Evolutionary conservation across 2,329 filamentous ascomycete genomes (phyloP).

Genomic region (Didymosphaeria variabile): DNA sequence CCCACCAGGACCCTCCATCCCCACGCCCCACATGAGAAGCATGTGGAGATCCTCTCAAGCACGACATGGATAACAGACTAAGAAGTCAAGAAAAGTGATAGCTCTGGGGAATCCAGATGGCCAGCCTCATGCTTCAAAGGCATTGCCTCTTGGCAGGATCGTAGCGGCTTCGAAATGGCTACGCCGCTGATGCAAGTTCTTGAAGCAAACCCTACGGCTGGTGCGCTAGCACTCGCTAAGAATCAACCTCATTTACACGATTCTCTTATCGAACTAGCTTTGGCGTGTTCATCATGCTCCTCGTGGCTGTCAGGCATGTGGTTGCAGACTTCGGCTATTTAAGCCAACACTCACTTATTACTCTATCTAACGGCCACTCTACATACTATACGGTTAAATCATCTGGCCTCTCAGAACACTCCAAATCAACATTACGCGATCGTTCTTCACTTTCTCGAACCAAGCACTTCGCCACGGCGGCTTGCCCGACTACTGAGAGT

Average conservation of each 20-base stretch:
- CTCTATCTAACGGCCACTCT: conserved; percentile 35
- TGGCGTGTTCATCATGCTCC: neutral
- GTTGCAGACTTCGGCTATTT: conserved; percentile 34
- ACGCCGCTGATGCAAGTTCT: neutral
- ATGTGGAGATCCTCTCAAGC: neutral
- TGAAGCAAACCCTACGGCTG: neutral
- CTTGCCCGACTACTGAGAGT: conserved; percentile 24
- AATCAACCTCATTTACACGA: neutral
- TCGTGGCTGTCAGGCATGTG: conserved; percentile 23
- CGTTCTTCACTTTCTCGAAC: conserved; percentile 32
- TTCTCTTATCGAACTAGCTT: neutral
- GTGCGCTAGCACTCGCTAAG: neutral
- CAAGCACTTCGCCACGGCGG: conserved; percentile 23
- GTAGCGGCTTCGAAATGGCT: neutral
- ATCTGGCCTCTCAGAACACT: conserved; percentile 29
- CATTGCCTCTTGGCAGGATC: neutral
- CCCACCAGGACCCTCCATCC: neutral
- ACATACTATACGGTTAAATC: conserved; percentile 45
- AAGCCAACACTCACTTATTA: conserved; percentile 26
- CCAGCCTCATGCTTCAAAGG: conserved; percentile 1
- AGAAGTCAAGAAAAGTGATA: neutral
- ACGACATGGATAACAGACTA: neutral
- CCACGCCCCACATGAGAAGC: conserved; percentile 6
- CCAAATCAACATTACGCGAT: conserved; percentile 24
- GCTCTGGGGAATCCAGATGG: neutral